Conservation (phyloP, 441 rosid species). For the Sinapis alba region DNA sequence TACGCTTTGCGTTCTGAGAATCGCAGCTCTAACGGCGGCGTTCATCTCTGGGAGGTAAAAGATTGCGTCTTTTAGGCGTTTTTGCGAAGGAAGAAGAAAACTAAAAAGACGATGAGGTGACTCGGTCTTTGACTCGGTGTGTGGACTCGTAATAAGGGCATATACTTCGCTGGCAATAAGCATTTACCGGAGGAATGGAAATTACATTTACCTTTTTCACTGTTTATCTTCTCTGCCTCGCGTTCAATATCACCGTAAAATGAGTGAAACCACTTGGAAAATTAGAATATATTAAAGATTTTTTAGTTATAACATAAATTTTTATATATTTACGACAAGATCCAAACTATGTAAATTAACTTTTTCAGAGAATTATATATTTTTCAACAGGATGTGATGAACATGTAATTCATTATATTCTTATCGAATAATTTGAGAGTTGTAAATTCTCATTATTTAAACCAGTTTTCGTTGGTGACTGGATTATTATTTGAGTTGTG, state of each 20-base stretch:
- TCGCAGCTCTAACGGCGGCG: constrained; percentile 48
- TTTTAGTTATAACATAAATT: background rate
- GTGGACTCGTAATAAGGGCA: background rate
- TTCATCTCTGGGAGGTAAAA: constrained; percentile 47
- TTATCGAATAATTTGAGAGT: too few species aligned
- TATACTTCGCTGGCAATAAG: background rate
- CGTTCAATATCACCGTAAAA: background rate
- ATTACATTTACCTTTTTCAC: constrained; percentile 1
- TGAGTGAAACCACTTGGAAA: background rate
- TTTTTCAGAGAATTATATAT: background rate
- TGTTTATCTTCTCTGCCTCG: constrained; percentile 17
- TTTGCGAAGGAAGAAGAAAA: background rate
- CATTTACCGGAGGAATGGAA: background rate
- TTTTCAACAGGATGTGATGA: too few species aligned
- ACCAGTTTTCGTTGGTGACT: too few species aligned
- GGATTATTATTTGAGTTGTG: too few species aligned
- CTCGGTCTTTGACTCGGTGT: constrained; percentile 35
- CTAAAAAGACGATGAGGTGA: constrained; percentile 6
- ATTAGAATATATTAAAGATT: background rate
- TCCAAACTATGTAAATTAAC: background rate
- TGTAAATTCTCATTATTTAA: too few species aligned
- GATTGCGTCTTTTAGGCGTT: constrained; percentile 26
- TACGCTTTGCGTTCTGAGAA: constrained; percentile 44
- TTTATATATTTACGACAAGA: background rate
- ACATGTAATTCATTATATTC: too few species aligned